These are phyloP conservation scores for Solanum hybrid DNA, from an alignment of 305 asterid species.

Conservation along the genomic window DNA sequence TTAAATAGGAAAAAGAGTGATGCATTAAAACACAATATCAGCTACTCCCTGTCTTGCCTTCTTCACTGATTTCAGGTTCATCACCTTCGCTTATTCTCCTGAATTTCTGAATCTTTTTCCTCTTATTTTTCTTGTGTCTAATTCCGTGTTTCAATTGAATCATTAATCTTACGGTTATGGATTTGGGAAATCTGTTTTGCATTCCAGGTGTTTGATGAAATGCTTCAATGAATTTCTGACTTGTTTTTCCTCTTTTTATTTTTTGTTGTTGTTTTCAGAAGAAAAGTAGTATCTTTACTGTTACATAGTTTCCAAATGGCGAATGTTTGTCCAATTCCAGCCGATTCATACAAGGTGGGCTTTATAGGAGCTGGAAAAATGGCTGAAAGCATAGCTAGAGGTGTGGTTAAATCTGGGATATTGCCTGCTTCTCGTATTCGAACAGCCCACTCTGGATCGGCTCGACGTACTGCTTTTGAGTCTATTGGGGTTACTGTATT, in stretches of 20 bases:
- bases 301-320: conserved; percentile 25
- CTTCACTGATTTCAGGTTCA: not conserved
- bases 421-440: conserved; percentile 63
- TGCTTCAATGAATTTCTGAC: not conserved
- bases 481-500: conserved; percentile 68
- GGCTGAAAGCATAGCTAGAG: conserved; percentile 95
- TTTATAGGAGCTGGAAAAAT: conserved; percentile 92
- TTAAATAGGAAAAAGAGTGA: not conserved
- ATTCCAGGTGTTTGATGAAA: not conserved
- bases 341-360: conserved; percentile 60
- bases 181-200: not conserved
- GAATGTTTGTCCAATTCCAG: conserved; percentile 28
- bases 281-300: not conserved
- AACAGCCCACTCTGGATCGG: conserved; percentile 54
- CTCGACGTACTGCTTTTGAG: conserved; percentile 66
- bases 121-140: not conserved
- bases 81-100: not conserved
- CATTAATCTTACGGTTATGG: not conserved
- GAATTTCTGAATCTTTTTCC: not conserved
- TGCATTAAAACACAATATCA: not conserved
- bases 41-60: not conserved
- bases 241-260: not conserved
- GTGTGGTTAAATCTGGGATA: conserved; percentile 60
- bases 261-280: not conserved
- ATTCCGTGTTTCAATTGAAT: not conserved